Evolutionary conservation across 352 stramenopile genomes (phyloP), one percentile per base, ranked within the genome.

Genomic region (Phytophthora rubi): DNA sequence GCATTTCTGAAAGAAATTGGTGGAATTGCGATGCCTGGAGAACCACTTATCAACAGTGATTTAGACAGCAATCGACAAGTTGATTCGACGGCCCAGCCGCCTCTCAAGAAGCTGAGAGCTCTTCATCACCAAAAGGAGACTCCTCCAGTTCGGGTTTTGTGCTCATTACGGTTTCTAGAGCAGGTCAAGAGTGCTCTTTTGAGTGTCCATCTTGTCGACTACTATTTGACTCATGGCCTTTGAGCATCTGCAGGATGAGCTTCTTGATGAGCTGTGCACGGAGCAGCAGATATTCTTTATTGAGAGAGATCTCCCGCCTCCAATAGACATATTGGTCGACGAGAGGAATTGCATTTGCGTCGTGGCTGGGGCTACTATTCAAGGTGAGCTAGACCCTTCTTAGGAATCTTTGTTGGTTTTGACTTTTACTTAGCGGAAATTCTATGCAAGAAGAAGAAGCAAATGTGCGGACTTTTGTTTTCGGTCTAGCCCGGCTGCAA

Each of bases 291-390:
- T 94, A 16, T 78, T 62, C 15, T 78, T 92, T 21, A 77, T 91
- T 58, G 86, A 94, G 53, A 75, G 86, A 65, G 75, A 92, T 44
- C 67, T 94, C 18, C 71, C 70, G 23, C 30, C 63, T 37, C 79
- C 78, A 12, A 77, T 94, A 47, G 81, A 88, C 59, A 67, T 92
- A 13, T 35, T 92, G n/a, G 59, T 94, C 5, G 86, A 94, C 42
- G 86, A 94, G 37, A 73, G 72, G 53, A 92, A 90, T 42, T 85
- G 69, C 8, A 76, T 92, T 48, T 85, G 76, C 39, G 39, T 92
- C 7, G 49, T 89, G 9, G 45, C 62, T 35, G 55, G 67, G 12
- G 37, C 44, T 15, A 71, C 74, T 6, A 86, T 94, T 32, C 47
- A 70, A 71, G 76, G 86, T 92, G 39, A 15, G 28, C 5, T 70